These are phyloP conservation scores for Xerocomellus amylosporus DNA, from an alignment of 768 basidiomycete species.

Conservation along the genomic window DNA sequence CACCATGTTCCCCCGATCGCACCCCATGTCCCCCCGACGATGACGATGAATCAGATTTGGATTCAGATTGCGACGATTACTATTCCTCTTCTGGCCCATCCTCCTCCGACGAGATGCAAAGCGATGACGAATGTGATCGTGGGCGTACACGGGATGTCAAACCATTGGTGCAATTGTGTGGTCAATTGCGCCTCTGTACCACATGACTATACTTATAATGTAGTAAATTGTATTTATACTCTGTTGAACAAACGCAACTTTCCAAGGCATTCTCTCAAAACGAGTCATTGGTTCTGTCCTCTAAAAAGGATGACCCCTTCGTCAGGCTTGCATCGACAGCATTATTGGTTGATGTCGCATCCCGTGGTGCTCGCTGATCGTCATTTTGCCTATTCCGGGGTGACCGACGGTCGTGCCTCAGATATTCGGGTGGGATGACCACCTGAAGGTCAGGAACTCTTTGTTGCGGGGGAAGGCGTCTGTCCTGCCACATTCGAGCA, in stretches of 20 bases:
- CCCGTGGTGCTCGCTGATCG: not conserved
- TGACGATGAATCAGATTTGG: constrained; percentile 37
- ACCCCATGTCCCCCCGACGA: constrained; percentile 28
- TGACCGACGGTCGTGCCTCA: constrained; percentile 39
- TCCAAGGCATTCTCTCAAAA: not conserved
- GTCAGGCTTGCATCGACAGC: not conserved
- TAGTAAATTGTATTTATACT: not conserved
- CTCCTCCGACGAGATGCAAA: constrained; percentile 38
- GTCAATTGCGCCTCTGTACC: constrained; percentile 21
- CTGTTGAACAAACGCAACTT: not conserved
- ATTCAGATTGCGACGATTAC: constrained; percentile 20
- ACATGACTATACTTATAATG: not conserved
- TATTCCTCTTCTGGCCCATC: constrained; percentile 36
- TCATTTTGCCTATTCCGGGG: constrained; percentile 3
- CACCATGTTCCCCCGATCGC: constrained; percentile 23
- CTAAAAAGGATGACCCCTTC: too few relatives aligned
- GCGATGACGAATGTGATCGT: constrained; percentile 39
- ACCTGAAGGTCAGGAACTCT: constrained; percentile 42
- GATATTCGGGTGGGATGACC: constrained; percentile 32
- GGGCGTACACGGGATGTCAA: constrained; percentile 42
- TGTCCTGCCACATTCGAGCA: constrained; percentile 37
- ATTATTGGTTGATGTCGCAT: not conserved
- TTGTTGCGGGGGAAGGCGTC: constrained; percentile 35
- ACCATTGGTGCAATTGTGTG: constrained; percentile 35
- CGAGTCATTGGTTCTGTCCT: too few relatives aligned